phyloP scores from a whole-genome alignment of 345 rosid genomes.

The Arabidopsis thaliana region DNA sequence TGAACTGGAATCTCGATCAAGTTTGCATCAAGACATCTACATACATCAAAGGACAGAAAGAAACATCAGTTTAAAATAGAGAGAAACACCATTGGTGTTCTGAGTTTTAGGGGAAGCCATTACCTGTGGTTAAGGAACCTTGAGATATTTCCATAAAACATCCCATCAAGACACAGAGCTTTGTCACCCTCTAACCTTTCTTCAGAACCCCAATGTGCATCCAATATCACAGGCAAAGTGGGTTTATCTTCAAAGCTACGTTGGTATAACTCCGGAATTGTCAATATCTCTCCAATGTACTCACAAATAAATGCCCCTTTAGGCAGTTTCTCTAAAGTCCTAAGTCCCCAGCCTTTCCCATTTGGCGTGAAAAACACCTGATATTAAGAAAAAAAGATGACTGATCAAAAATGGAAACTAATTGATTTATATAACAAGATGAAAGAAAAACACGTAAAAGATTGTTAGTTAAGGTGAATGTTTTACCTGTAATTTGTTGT shows the following conservation, averaged over 20 bases:
- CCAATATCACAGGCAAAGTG: slow-evolving; percentile 65
- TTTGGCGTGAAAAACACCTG: slow-evolving; percentile 69
- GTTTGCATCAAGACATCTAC: slow-evolving; percentile 75
- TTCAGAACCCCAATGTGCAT: slow-evolving; percentile 73
- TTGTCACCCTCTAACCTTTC: slow-evolving; percentile 57
- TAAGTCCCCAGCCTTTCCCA: slow-evolving; percentile 84
- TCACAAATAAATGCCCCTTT: slow-evolving; percentile 85
- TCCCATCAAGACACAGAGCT: slow-evolving; percentile 82
- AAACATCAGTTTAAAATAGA: neutral
- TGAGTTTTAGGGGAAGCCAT: neutral
- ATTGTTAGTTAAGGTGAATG: neutral
- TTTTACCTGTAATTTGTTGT: slow-evolving; percentile 66
- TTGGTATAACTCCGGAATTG: slow-evolving; percentile 61
- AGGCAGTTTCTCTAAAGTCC: slow-evolving; percentile 61
- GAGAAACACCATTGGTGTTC: neutral
- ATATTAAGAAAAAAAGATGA: neutral
- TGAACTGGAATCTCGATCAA: slow-evolving; percentile 84
- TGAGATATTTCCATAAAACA: slow-evolving; percentile 71
- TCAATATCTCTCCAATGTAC: slow-evolving; percentile 78
- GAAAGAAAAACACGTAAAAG: neutral
- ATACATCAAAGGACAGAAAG: neutral
- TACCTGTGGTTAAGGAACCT: slow-evolving; percentile 90
- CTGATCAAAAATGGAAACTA: neutral
- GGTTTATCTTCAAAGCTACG: slow-evolving; percentile 53
- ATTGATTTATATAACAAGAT: neutral